These are phyloP conservation scores for Russula emetica DNA, from an alignment of 768 basidiomycete genomes.

Conservation along the genomic window DNA sequence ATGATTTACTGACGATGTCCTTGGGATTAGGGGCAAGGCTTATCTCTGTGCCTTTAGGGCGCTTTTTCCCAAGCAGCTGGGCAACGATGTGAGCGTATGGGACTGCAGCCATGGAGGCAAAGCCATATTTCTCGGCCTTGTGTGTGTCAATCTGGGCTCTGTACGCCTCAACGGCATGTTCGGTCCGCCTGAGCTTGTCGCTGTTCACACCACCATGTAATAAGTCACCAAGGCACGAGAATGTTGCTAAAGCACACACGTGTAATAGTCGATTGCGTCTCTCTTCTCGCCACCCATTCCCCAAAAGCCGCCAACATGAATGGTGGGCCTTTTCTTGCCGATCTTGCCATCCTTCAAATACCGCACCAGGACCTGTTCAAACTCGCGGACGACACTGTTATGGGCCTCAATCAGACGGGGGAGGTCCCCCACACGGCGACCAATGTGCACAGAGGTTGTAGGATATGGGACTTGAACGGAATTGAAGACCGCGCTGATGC, in stretches of 20 bases:
- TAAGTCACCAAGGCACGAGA: background rate
- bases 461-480: slow-evolving; percentile 74
- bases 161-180: slow-evolving; percentile 67
- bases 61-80: slow-evolving; percentile 60
- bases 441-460: slow-evolving; percentile 86
- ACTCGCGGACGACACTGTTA: slow-evolving; percentile 88
- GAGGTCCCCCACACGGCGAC: slow-evolving; percentile 80
- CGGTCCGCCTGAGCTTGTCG: slow-evolving; percentile 54
- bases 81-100: slow-evolving; percentile 87
- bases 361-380: slow-evolving; percentile 83
- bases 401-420: slow-evolving; percentile 90
- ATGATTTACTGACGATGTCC: slow-evolving; percentile 59
- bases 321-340: slow-evolving; percentile 75
- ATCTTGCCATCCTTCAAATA: slow-evolving; percentile 83
- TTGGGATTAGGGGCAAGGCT: slow-evolving; percentile 82
- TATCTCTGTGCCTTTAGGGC: slow-evolving; percentile 67
- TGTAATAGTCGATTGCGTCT: slow-evolving; percentile 94
- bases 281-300: slow-evolving; percentile 80
- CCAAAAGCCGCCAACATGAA: slow-evolving; percentile 71
- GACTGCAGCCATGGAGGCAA: slow-evolving; percentile 85
- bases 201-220: slow-evolving; percentile 29
- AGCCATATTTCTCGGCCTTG: slow-evolving; percentile 86
- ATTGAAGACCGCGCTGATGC: slow-evolving; percentile 72
- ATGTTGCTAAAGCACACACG: slow-evolving; percentile 46
- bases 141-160: slow-evolving; percentile 66